Percentiles rank a stretch among this genome's conserved stretches.
These are phyloP conservation scores for Cicer judaicum DNA, from an alignment of 306 rosid genomes.

Conservation along the genomic window DNA sequence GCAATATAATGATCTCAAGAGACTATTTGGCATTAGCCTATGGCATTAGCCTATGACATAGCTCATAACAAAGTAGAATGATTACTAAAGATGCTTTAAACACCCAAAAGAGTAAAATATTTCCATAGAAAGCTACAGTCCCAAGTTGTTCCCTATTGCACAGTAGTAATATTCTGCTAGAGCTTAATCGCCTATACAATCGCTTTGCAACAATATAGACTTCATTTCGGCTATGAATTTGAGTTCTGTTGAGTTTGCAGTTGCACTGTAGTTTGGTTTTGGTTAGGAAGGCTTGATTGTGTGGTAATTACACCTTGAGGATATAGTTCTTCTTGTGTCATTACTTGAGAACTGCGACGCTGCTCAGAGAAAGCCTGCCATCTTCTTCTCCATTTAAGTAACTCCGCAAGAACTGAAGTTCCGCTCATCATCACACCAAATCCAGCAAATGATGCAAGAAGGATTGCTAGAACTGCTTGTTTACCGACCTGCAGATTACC, in stretches of 20 bases:
- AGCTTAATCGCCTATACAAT: constrained; percentile 36
- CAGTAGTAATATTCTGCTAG: constrained; percentile 16
- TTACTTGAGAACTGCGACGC: constrained; percentile 43
- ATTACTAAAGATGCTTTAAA: not conserved
- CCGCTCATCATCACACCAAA: constrained; percentile 91
- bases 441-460: constrained; percentile 92
- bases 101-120: constrained; percentile 4
- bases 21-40: not conserved
- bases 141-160: constrained; percentile 30
- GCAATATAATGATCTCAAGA: not conserved
- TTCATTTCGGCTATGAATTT: constrained; percentile 44
- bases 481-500: constrained; percentile 63
- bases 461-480: constrained; percentile 79
- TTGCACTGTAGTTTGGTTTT: constrained; percentile 25
- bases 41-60: not conserved
- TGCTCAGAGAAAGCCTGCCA: constrained; percentile 54
- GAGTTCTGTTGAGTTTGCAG: constrained; percentile 41
- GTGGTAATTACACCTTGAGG: constrained; percentile 41
- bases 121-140: constrained; percentile 26
- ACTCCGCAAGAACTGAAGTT: constrained; percentile 72
- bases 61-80: not conserved
- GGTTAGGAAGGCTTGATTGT: constrained; percentile 35
- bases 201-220: not conserved
- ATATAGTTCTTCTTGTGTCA: constrained; percentile 40
- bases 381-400: constrained; percentile 65